Percentiles rank a stretch among this genome's conserved stretches.
These are phyloP conservation scores for Quercus cerris DNA, from an alignment of 306 rosid genomes.

Conservation along the genomic window DNA sequence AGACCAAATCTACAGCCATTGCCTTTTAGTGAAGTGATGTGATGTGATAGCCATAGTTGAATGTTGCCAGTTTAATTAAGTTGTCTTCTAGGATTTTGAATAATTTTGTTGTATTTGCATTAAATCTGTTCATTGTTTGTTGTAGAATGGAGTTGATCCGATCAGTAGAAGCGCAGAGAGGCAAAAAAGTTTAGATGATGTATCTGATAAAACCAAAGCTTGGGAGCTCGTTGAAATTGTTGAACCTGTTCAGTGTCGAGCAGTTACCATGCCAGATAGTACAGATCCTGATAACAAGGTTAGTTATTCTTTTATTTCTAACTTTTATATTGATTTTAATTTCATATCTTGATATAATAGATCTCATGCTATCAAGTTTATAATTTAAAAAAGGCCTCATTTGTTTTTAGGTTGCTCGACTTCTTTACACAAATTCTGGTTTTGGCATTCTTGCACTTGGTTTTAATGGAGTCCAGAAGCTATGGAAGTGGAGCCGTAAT, in stretches of 20 bases:
- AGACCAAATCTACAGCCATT: background rate
- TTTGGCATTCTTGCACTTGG: constrained; percentile 83
- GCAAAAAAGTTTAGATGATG: constrained; percentile 57
- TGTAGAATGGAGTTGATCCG: constrained; percentile 67
- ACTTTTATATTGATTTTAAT: background rate
- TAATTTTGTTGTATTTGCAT: background rate
- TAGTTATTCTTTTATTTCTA: background rate
- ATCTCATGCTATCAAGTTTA: background rate
- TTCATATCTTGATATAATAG: background rate
- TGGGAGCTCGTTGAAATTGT: constrained; percentile 83
- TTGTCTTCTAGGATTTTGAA: background rate
- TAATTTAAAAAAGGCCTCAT: background rate
- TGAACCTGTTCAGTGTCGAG: constrained; percentile 65
- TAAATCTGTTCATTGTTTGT: background rate
- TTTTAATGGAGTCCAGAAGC: constrained; percentile 76
- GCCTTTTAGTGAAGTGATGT: background rate
- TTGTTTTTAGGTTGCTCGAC: constrained; percentile 59
- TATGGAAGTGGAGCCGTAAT: constrained; percentile 83
- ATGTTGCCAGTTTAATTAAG: background rate
- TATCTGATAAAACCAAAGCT: constrained; percentile 54
- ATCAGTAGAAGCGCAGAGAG: constrained; percentile 52
- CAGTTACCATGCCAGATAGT: constrained; percentile 75
- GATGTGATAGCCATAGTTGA: background rate
- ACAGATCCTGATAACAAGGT: constrained; percentile 76
- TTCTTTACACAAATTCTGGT: constrained; percentile 72